Conservation (phyloP, 2,329 filamentous ascomycete species). For the Myriangium duriaei region DNA sequence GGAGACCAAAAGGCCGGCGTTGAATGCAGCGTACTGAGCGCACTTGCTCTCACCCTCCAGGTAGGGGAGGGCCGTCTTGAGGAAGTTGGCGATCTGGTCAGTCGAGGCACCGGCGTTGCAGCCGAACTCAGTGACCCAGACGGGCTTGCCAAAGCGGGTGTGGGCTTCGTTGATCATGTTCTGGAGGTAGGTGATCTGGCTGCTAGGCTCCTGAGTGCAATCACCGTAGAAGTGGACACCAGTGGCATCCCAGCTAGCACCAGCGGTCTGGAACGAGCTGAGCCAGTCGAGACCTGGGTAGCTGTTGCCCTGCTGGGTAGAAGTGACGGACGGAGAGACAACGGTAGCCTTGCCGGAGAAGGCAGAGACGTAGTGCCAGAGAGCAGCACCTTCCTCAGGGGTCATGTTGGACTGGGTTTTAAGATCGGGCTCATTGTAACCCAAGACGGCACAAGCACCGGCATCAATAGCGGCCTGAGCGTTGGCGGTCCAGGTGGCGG, state of each 20-base stretch:
- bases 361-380: constrained; percentile 43
- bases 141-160: constrained; percentile 21
- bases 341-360: constrained; percentile 43
- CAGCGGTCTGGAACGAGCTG: constrained; percentile 39
- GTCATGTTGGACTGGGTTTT: constrained; percentile 45
- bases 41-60: constrained; percentile 55
- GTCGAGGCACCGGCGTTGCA: constrained; percentile 32
- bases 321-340: constrained; percentile 47
- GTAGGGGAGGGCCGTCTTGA: constrained; percentile 25
- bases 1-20: constrained; percentile 6
- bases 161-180: constrained; percentile 37
- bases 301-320: constrained; percentile 39
- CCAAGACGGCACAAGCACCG: constrained; percentile 47
- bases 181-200: constrained; percentile 34
- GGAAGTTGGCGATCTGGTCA: constrained; percentile 34
- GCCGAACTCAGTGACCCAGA: constrained; percentile 57
- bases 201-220: constrained; percentile 29
- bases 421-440: constrained; percentile 63
- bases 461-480: constrained; percentile 40
- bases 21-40: constrained; percentile 48
- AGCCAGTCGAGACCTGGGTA: constrained; percentile 45
- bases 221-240: constrained; percentile 52
- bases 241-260: constrained; percentile 48
- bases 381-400: constrained; percentile 39
- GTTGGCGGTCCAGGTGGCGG: constrained; percentile 38